Evolutionary conservation across 345 rosid species (phyloP).

Genomic region (Pistacia atlantica): DNA sequence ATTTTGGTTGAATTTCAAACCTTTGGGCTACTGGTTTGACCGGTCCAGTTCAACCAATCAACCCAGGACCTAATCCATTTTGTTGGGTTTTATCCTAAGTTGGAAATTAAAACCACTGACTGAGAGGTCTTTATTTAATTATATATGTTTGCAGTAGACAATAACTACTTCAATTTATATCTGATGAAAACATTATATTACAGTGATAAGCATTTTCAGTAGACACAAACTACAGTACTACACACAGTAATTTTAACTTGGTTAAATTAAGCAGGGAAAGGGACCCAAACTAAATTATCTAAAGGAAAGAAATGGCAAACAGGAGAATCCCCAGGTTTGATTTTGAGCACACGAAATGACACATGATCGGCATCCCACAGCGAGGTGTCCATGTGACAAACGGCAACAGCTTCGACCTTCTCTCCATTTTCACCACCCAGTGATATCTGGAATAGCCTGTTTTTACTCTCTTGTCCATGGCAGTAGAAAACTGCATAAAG

Average conservation of each 20-base stretch:
- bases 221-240: too few relatives aligned
- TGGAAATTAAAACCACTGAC: too few relatives aligned
- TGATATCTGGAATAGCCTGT: constrained; percentile 39
- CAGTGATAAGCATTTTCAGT: too few relatives aligned
- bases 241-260: neutral
- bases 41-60: too few relatives aligned
- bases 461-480: constrained; percentile 51
- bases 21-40: too few relatives aligned
- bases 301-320: constrained; percentile 78
- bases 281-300: constrained; percentile 66
- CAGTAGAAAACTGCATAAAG: constrained; percentile 73
- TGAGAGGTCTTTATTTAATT: too few relatives aligned
- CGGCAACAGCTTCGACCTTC: constrained; percentile 47
- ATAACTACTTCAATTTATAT: too few relatives aligned
- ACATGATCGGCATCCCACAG: constrained; percentile 58
- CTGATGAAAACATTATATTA: too few relatives aligned
- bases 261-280: constrained; percentile 23
- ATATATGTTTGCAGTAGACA: too few relatives aligned
- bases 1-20: too few relatives aligned
- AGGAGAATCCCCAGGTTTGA: constrained; percentile 56
- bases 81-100: too few relatives aligned
- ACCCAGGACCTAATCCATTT: too few relatives aligned
- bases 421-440: constrained; percentile 57
- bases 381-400: constrained; percentile 87
- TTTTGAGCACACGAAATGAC: constrained; percentile 57